Evolutionary conservation across 1,139 yeast genomes (phyloP), one percentile per base, ranked within the genome.

Genomic region (Hansenula anomala): DNA sequence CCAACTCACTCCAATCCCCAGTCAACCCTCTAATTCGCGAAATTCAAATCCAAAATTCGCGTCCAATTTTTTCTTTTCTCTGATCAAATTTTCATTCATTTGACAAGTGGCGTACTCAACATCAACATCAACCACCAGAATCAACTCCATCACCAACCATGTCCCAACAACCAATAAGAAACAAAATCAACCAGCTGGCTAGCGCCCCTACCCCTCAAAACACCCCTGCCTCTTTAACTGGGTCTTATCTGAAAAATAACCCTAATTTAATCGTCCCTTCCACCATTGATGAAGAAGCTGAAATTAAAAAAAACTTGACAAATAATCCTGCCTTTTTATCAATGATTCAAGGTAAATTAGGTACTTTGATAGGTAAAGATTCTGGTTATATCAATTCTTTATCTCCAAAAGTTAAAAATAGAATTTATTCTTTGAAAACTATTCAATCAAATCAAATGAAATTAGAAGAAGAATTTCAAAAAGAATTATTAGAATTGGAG

Each of bases 181-280:
- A 56, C 42, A 75, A 80, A 58, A 66, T 78, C 51, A 82, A 83
- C 58, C 88, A 86, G 60, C 79, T 89, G 52, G 84, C 95, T 51
- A 80, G 83, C 59, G 98, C 98, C 6, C 98, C 99, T 36, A 92
- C 99, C 3, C 99, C 99, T 12, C 98, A 94, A 61, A 92, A 92
- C 71, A 92, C 99, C 2, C 99, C 99, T 19, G 86, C 97, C 5
- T 82, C 95, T 24, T 86, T 85, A 31, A 76, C 87, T 34, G 80
- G 79, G 46, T 83, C 92, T 36, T 89, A 79, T 61, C 71, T 85
- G 60, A 80, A 74, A 64, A 77, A 80, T 46, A 77, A 80, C 47
- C 95, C 95, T n/a, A n/a, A n/a, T n/a, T n/a, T n/a, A 14, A 70
- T 79, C 10, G 83, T 86, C 42, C 79, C 90, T 34, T 54, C 62